Conservation (phyloP, 2,329 filamentous ascomycete species). For the Hypoxylon sp. region DNA sequence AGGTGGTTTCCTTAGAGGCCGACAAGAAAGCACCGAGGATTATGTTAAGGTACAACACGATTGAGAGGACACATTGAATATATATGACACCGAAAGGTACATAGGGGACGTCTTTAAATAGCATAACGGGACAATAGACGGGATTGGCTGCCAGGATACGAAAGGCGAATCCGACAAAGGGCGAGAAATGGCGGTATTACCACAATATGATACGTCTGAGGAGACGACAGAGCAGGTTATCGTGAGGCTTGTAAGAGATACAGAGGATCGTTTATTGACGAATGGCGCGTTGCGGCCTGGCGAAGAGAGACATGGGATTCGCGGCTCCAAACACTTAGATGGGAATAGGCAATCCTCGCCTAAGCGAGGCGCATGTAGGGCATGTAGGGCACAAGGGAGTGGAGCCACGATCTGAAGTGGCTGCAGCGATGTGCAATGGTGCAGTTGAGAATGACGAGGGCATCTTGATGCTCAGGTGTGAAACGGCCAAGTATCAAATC, state of each 20-base stretch:
- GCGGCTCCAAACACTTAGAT: constrained; percentile 36
- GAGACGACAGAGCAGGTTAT: constrained; percentile 28
- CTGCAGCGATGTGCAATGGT: constrained; percentile 30
- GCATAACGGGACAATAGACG: constrained; percentile 20
- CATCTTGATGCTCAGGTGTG: constrained; percentile 22
- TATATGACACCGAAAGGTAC: constrained; percentile 9
- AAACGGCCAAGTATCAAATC: constrained; percentile 32
- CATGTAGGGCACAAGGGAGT: constrained; percentile 33
- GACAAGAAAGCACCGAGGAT: too few relatives aligned
- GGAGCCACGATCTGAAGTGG: constrained; percentile 34
- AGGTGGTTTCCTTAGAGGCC: constrained; percentile 14
- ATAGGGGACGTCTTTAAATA: constrained; percentile 8
- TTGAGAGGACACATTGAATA: constrained; percentile 13
- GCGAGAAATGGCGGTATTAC: constrained; percentile 30
- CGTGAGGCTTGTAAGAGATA: constrained; percentile 34
- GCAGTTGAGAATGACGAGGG: constrained; percentile 13
- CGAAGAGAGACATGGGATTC: constrained; percentile 40
- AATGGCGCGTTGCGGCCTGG: constrained; percentile 35
- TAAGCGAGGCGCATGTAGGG: constrained; percentile 39
- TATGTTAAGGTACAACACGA: neutral
- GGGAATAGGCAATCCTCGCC: constrained; percentile 40
- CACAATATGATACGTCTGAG: constrained; percentile 32
- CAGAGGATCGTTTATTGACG: constrained; percentile 29
- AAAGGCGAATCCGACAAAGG: constrained; percentile 19
- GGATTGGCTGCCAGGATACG: constrained; percentile 17